Base-by-base conservation (phyloP, 176 grass and related monocot genomes). In the Musa acuminata region DNA sequence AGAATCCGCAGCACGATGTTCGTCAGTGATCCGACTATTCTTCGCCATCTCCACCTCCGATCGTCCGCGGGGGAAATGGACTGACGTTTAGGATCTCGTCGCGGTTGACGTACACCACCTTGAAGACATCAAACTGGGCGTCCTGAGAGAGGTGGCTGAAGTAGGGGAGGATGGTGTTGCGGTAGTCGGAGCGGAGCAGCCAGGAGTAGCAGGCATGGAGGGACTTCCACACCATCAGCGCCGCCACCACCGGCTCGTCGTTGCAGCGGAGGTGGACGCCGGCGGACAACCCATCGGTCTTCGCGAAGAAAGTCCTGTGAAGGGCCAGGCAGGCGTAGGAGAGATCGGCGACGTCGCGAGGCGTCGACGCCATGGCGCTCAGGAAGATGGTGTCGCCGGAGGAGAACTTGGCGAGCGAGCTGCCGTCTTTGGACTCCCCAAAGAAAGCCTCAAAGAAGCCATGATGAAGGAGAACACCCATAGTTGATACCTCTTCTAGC, bases 381-480 rank as follows among this genome's bases (percentile, higher is more conserved):
- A 69, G 29, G 27, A 48, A 43, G 66, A 69, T 19, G 27, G 66
- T 49, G 66, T 69, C 66, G 66, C 66, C 66, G 66, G 27, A 16
- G 66, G 35, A 69, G 66, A 69, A 69, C 29, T 69, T 69, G 66
- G 66, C 66, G 9, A 69, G 13, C 6, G 13, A 8, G 22, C 23
- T 29, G 64, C 64, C 26, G 66, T 69, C 66, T 16, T 43, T 69
- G 12, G 66, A 6, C 66, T 69, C 66, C 12, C 66, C 66, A 26
- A 43, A 48, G 26, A 69, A 69, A 2, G 66, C 66, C 13, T 43
- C 13, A 26, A 69, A 35, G 66, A 69, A 69, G 12, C 26, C 13
- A 26, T 16, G 25, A 11, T 48, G 1, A 11, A 69, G 10, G 27
- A 69, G 27, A 26, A 69, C 25, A 26, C 27, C 25, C 12, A 17